Conservation (phyloP, 352 stramenopile genomes). For the Phytophthora europaea region DNA sequence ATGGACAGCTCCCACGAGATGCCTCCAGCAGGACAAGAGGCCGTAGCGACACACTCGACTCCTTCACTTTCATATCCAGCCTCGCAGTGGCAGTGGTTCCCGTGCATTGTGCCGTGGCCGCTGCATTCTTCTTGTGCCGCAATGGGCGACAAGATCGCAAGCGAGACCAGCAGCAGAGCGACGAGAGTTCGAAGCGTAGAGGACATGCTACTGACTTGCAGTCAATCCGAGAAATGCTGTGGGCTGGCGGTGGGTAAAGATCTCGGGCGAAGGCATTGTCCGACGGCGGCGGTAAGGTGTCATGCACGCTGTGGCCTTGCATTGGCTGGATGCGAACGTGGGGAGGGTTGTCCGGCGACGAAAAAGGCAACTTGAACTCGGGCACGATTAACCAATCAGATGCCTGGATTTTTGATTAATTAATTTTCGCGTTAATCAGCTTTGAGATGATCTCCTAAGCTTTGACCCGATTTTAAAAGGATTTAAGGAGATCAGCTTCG, state of each 20-base stretch:
- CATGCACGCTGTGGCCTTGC: too few species aligned
- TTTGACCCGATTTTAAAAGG: too few species aligned
- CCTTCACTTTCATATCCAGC: conserved; percentile 53
- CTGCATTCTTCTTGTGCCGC: conserved; percentile 46
- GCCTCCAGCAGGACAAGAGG: conserved; percentile 43
- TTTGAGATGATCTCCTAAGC: not conserved
- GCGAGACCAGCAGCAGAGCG: conserved; percentile 24
- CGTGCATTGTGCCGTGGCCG: conserved; percentile 51
- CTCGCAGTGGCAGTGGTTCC: conserved; percentile 60
- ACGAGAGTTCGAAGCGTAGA: not conserved
- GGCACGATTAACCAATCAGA: not conserved
- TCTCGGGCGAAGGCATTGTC: not conserved
- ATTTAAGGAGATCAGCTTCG: too few species aligned
- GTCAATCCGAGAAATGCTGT: conserved; percentile 17
- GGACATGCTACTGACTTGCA: conserved; percentile 5
- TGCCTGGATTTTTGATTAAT: not conserved
- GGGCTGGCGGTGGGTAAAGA: not conserved
- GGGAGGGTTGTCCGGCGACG: not conserved
- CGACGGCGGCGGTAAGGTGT: not conserved
- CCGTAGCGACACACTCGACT: conserved; percentile 41
- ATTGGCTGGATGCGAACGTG: not conserved
- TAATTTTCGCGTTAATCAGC: not conserved
- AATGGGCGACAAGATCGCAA: conserved; percentile 18
- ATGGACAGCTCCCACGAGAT: conserved; percentile 57
- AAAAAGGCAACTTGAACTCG: conserved; percentile 1